Base-by-base conservation (phyloP, 2,329 filamentous ascomycete genomes). In the Alternaria sp. region DNA sequence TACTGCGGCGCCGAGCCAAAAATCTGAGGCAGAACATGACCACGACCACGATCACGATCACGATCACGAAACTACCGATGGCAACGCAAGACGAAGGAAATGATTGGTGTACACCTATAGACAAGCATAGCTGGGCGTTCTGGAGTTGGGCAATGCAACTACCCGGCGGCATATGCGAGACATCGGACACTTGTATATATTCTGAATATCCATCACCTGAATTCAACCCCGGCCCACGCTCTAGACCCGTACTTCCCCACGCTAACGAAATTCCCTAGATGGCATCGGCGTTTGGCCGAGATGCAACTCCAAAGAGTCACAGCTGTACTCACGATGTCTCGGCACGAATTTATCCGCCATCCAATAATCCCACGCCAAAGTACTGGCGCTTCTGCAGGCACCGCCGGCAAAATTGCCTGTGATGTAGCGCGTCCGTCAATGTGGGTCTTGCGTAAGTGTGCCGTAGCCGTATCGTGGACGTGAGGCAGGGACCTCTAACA, bases 401-500 rank as follows among this genome's bases (percentile, higher is more conserved):
- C 70, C 66, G 74, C 75, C 75, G 76, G 75, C 70, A 77, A 73
- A 78, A 75, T 61, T 64, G 49, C 49, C 55, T 56, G 61, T 70
- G 64, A 69, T 70, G 66, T 61, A 67, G 57, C 58, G 40, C 60
- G 59, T 56, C 56, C 69, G 61, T 69, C 64, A 67, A 64, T 57
- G 67, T 64, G 66, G 64, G 64, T 65, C 65, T 54, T 47, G 36
- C 45, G 63, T 69, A 68, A 67, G 63, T 57, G 63, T 54, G 50
- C 61, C 62, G 54, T 64, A 56, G 50, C 61, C 62, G 54, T 64
- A 56, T 54, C 51, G 57, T 55, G 64, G 66, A 59, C 54, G 60
- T 57, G 61, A 62, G 54, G 61, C 36, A 62, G 62, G 56, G 54
- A 61, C 61, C 59, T 62, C 54, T 32, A 65, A 69, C 61, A 66